Base-by-base conservation (phyloP, 345 rosid genomes). In the Noccaea caerulescens region DNA sequence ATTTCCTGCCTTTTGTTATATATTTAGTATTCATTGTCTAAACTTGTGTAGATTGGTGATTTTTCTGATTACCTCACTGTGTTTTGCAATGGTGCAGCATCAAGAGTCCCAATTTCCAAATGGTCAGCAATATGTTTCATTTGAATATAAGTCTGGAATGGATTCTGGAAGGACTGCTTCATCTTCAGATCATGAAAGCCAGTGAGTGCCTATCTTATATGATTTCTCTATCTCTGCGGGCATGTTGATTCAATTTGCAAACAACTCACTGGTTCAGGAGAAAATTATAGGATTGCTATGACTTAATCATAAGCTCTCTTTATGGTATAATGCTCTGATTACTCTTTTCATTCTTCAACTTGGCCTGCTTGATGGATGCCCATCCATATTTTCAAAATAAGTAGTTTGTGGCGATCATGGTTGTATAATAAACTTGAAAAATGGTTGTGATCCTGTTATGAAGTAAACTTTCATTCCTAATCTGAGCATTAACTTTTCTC, bases 91-190 rank as follows among this genome's bases (percentile, higher is more conserved):
- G 63, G 63, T n/a, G 84, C 94, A 95, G 99, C 92, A 88, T 79
- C 98, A 88, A 77, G 99, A 90, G 68, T 83, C 92, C 36, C 94
- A 83, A 75, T 84, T 69, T 77, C 69, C 84, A 69, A 92, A 86
- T 73, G 96, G 96, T 69, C 85, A 87, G 84, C 93, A 90, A 68
- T 90, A 88, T 79, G 49, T 82, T 37, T 88, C 98, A 27, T 95
- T 95, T 73, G 98, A 95, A 75, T 92, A 88, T 82, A 95, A 90
- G 77, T 79, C 99, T 83, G 98, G 96, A 71, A 88, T 90, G 96
- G 96, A 88, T 72, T 82, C 78, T 50, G 94, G 92, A 65, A 87
- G 96, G 80, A 83, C 80, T 77, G 98, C 87, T 73, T 95, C 98
- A 34, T 95, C 99, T 58, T 92, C 98, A 11, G 99, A 95, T 66